These are phyloP conservation scores for Cladosporium colombiae DNA, from an alignment of 2,329 filamentous ascomycete species.

Conservation along the genomic window DNA sequence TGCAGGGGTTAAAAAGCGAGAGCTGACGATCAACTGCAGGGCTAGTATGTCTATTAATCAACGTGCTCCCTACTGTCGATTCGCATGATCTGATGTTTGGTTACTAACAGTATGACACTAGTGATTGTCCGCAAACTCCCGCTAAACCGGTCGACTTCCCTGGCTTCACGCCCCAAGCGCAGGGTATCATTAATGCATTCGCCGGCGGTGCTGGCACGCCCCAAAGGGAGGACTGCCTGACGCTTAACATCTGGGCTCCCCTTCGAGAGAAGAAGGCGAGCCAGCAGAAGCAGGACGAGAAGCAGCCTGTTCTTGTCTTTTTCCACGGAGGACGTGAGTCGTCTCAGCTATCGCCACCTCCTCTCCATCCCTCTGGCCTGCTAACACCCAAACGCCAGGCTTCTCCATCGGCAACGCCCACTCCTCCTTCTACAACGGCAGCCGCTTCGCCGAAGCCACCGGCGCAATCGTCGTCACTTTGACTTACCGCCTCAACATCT, in stretches of 20 bases:
- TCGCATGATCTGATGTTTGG: neutral
- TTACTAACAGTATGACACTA: neutral
- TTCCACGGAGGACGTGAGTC: constrained; percentile 44
- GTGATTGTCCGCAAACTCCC: constrained; percentile 14
- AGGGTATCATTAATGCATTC: constrained; percentile 17
- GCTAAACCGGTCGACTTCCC: constrained; percentile 8
- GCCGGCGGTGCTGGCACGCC: constrained; percentile 5
- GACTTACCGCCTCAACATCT: constrained; percentile 47
- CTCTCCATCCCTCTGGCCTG: neutral
- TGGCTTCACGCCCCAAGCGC: constrained; percentile 16
- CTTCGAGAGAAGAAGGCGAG: constrained; percentile 5
- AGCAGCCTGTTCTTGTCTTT: constrained; percentile 43
- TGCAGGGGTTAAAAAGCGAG: neutral
- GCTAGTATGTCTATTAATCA: constrained; percentile 3
- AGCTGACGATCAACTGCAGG: neutral
- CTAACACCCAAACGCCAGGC: constrained; percentile 26
- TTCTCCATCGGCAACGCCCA: constrained; percentile 41
- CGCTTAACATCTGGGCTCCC: constrained; percentile 41
- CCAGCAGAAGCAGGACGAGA: constrained; percentile 22
- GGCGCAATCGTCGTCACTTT: constrained; percentile 46
- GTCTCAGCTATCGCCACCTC: neutral
- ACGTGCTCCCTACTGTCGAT: neutral
- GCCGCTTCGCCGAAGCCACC: constrained; percentile 39
- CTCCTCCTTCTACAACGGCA: constrained; percentile 41
- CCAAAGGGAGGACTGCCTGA: constrained; percentile 39